Conservation (phyloP, 176 grass and related monocot species). For the Saccharum officinarum region DNA sequence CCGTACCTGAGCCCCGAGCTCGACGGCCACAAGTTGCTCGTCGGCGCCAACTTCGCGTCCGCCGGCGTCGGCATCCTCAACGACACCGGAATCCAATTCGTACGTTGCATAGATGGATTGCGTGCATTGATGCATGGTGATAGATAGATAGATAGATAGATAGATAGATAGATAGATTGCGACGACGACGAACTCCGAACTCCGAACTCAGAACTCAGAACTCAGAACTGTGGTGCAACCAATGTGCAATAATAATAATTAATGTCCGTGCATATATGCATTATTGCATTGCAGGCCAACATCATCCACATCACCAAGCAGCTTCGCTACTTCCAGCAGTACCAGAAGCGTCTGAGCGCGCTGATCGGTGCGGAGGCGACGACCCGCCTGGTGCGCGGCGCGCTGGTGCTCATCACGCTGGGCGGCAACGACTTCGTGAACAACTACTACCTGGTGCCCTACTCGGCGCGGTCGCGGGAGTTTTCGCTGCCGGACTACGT, state of each 20-base stretch:
- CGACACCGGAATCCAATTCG: constrained; percentile 93
- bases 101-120: constrained; percentile 16
- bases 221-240: no score
- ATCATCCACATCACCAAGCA: constrained; percentile 84
- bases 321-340: constrained; percentile 74
- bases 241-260: no score
- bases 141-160: no score
- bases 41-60: constrained; percentile 95
- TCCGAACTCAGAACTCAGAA: no score
- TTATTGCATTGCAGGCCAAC: constrained; percentile 47
- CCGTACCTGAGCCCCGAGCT: constrained; percentile 86
- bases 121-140: no score
- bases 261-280: no score
- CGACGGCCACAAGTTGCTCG: constrained; percentile 70
- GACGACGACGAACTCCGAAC: no score
- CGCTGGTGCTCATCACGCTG: constrained; percentile 72
- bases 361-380: constrained; percentile 44
- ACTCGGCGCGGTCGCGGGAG: constrained; percentile 64
- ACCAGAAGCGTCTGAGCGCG: constrained; percentile 60
- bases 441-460: constrained; percentile 98
- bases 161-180: no score
- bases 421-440: constrained; percentile 99
- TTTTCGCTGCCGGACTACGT: constrained; percentile 82
- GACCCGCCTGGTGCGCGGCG: constrained; percentile 32
- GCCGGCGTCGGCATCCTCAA: constrained; percentile 94